phyloP scores from a whole-genome alignment of 371 early-diverging fungal genomes.

The Apophysomyces trapeziformis region DNA sequence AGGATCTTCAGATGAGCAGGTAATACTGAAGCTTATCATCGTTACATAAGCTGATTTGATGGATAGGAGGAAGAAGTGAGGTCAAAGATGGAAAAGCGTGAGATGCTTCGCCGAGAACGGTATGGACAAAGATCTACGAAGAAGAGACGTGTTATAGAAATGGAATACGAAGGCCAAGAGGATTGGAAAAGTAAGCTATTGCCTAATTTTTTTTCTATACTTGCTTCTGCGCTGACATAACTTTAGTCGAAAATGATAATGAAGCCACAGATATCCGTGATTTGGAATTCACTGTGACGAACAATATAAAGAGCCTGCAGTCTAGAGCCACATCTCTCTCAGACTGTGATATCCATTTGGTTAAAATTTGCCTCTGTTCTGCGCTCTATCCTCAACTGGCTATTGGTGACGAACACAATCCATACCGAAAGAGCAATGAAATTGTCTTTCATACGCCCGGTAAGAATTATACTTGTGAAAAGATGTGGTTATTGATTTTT shows the following conservation, averaged over 20 bases:
- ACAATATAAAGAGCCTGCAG: conserved; percentile 48
- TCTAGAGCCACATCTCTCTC: conserved; percentile 43
- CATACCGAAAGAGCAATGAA: conserved; percentile 57
- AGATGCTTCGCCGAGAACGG: conserved; percentile 35
- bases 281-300: conserved; percentile 65
- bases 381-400: conserved; percentile 72
- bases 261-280: conserved; percentile 52
- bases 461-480: conserved; percentile 13
- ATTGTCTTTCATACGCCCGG: conserved; percentile 57
- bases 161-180: conserved; percentile 25
- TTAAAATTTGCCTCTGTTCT: conserved; percentile 65
- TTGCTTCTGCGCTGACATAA: background rate
- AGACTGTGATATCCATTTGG: conserved; percentile 46
- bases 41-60: background rate
- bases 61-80: conserved; percentile 12
- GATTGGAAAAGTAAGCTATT: conserved; percentile 19
- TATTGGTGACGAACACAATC: conserved; percentile 68
- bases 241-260: conserved; percentile 17
- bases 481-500: background rate
- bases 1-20: conserved; percentile 18
- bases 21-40: background rate
- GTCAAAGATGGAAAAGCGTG: conserved; percentile 21
- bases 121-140: conserved; percentile 39
- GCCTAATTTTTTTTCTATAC: background rate
- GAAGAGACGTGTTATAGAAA: conserved; percentile 28